Evolutionary conservation across 106 monocot genomes (phyloP).

Genomic region (Hemerocallis citrina): DNA sequence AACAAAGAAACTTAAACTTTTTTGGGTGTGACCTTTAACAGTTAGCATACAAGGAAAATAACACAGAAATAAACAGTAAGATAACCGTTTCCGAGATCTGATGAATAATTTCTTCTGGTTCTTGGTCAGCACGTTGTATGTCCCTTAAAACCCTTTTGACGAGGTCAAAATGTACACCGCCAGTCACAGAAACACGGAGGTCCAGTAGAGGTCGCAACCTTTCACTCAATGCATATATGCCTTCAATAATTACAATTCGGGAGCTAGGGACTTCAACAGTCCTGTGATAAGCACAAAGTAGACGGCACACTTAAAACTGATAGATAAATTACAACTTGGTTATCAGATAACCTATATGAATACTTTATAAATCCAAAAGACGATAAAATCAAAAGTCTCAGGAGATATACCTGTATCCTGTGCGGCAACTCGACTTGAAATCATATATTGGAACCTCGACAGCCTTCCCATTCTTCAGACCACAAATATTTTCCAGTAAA

Average conservation of each 20-base stretch:
- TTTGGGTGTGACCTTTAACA: neutral
- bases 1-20: neutral
- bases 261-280: slow-evolving; percentile 86
- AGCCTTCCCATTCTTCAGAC: slow-evolving; percentile 19
- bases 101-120: slow-evolving; percentile 98
- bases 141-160: slow-evolving; percentile 97
- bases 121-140: slow-evolving; percentile 94
- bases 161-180: slow-evolving; percentile 98
- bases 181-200: slow-evolving; percentile 95
- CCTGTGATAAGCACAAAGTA: slow-evolving; percentile 33
- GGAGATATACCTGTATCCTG: slow-evolving; percentile 21
- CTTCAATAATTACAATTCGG: slow-evolving; percentile 89
- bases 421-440: slow-evolving; percentile 21
- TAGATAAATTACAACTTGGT: neutral
- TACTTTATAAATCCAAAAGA: neutral
- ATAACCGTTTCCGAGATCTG: slow-evolving; percentile 94
- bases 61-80: slow-evolving; percentile 6
- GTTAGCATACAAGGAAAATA: neutral
- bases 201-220: slow-evolving; percentile 71
- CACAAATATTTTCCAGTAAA: slow-evolving; percentile 21
- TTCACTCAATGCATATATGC: slow-evolving; percentile 94
- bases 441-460: slow-evolving; percentile 27
- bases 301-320: neutral
- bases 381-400: neutral
- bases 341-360: neutral